Evolutionary conservation across 2,329 filamentous ascomycete species (phyloP).

Genomic region (Neocatenulostroma microsporum): DNA sequence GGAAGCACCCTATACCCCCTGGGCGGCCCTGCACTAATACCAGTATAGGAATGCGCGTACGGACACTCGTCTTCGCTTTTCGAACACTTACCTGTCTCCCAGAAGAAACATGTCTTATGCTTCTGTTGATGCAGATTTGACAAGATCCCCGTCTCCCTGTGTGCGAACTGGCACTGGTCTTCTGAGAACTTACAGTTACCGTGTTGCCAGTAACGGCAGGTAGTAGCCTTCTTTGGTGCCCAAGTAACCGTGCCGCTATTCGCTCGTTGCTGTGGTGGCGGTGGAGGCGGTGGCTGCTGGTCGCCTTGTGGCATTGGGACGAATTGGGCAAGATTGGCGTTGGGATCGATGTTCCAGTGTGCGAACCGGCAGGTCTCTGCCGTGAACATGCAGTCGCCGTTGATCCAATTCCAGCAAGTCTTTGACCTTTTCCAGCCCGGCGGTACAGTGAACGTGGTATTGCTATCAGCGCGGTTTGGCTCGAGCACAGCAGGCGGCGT

Average conservation of each 20-base stretch:
- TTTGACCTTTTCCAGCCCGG: too few species aligned
- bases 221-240: background rate
- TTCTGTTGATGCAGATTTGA: background rate
- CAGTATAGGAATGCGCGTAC: slow-evolving; percentile 3
- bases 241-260: slow-evolving; percentile 9
- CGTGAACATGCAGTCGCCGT: slow-evolving; percentile 4
- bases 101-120: slow-evolving; percentile 2
- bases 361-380: slow-evolving; percentile 8
- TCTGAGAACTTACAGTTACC: background rate
- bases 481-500: slow-evolving; percentile 6
- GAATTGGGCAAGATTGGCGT: background rate
- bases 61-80: background rate
- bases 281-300: slow-evolving; percentile 1
- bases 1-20: too few species aligned
- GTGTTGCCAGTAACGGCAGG: background rate
- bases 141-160: background rate
- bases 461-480: too few species aligned
- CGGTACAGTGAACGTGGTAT: too few species aligned
- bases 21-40: background rate
- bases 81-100: background rate
- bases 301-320: background rate
- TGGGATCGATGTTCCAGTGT: slow-evolving; percentile 1
- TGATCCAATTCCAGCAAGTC: slow-evolving; percentile 8
- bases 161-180: background rate
- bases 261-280: slow-evolving; percentile 9